Evolutionary conservation across 2,329 filamentous ascomycete genomes (phyloP).

Genomic region (Elsinoe perseae): DNA sequence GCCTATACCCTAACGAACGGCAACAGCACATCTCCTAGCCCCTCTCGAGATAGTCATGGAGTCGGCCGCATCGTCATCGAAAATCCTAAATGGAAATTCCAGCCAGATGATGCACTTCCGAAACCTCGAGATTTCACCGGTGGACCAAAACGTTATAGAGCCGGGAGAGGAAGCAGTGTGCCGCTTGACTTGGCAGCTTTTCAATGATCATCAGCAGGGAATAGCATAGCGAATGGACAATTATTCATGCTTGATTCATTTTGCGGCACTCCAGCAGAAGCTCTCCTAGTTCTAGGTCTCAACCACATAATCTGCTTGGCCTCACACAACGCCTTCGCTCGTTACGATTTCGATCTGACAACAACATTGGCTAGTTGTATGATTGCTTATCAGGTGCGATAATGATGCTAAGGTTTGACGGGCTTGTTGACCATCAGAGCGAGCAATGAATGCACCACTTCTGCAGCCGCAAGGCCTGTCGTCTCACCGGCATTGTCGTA

Average conservation of each 20-base stretch:
- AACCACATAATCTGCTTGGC: neutral
- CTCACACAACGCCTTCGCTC: neutral
- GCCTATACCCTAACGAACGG: slow-evolving; percentile 36
- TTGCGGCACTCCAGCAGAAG: neutral
- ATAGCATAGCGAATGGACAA: slow-evolving; percentile 1
- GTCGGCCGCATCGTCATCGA: slow-evolving; percentile 49
- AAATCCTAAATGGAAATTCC: slow-evolving; percentile 80
- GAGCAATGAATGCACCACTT: slow-evolving; percentile 46
- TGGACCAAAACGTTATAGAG: slow-evolving; percentile 71
- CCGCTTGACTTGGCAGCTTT: slow-evolving; percentile 71
- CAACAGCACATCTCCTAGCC: slow-evolving; percentile 19
- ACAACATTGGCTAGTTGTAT: neutral
- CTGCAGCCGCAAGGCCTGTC: slow-evolving; percentile 49
- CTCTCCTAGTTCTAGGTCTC: neutral
- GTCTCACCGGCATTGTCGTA: slow-evolving; percentile 55
- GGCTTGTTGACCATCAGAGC: slow-evolving; percentile 38
- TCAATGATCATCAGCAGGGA: slow-evolving; percentile 27
- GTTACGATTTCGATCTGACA: neutral
- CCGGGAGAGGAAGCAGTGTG: slow-evolving; percentile 87
- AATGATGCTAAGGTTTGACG: slow-evolving; percentile 2
- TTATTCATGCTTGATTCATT: neutral
- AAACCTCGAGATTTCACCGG: slow-evolving; percentile 75
- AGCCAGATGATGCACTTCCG: slow-evolving; percentile 71
- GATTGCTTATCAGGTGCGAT: too few species aligned
- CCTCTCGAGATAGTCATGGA: slow-evolving; percentile 12